Conservation (phyloP, 129 eudicot species). For the Centella asiatica region DNA sequence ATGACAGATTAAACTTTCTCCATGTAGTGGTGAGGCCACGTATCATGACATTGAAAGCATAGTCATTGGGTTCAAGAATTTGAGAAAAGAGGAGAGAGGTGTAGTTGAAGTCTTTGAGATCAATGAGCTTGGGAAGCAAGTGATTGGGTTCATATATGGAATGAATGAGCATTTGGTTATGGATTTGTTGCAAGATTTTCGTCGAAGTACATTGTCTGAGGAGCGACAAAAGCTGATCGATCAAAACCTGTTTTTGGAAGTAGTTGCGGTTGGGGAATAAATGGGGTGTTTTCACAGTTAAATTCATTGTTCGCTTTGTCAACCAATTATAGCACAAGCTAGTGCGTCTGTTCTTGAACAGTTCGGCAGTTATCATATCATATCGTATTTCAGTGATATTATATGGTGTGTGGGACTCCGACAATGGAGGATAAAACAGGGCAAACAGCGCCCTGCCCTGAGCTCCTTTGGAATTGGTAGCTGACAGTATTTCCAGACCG, state of each 20-base stretch:
- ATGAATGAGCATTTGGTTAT: slow-evolving; percentile 54
- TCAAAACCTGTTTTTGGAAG: background rate
- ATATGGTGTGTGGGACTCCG: too few relatives aligned
- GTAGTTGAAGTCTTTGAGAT: slow-evolving; percentile 48
- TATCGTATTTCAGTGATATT: too few relatives aligned
- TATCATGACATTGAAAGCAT: slow-evolving; percentile 59
- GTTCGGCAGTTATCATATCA: too few relatives aligned
- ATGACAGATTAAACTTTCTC: slow-evolving; percentile 40
- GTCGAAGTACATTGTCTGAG: background rate
- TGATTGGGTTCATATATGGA: slow-evolving; percentile 46
- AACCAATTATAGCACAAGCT: too few relatives aligned
- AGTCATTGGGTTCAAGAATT: slow-evolving; percentile 51
- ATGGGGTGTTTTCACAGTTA: background rate
- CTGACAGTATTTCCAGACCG: too few relatives aligned
- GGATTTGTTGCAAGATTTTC: slow-evolving; percentile 54
- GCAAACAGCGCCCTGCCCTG: too few relatives aligned
- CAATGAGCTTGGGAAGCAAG: slow-evolving; percentile 46
- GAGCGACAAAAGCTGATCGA: slow-evolving; percentile 5
- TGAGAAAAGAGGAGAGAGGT: slow-evolving; percentile 40
- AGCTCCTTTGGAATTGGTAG: too few relatives aligned
- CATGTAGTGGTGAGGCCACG: slow-evolving; percentile 60
- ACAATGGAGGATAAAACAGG: too few relatives aligned
- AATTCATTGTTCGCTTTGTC: too few relatives aligned
- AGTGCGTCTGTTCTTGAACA: too few relatives aligned
- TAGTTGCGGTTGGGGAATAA: background rate